phyloP scores from a whole-genome alignment of 2,329 filamentous ascomycete genomes.

The Cyphellophora europaea region DNA sequence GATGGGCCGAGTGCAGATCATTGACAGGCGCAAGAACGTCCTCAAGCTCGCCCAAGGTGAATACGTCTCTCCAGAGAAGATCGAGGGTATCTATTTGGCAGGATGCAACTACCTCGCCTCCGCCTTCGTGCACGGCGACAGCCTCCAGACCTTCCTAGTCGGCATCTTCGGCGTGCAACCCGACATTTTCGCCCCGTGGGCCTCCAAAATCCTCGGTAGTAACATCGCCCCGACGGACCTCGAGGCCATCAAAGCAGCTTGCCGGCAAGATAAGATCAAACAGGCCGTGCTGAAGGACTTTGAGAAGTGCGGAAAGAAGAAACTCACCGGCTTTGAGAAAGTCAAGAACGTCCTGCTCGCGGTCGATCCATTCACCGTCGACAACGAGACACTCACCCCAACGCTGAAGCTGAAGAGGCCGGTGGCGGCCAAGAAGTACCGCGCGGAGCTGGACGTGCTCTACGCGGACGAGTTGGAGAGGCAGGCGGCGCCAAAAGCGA shows the following conservation, averaged over 20 bases:
- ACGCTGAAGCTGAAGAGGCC: constrained; percentile 63
- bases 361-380: constrained; percentile 83
- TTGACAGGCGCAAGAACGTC: constrained; percentile 98
- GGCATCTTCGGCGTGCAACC: constrained; percentile 83
- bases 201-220: constrained; percentile 64
- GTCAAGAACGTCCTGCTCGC: constrained; percentile 66
- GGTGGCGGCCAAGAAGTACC: constrained; percentile 54
- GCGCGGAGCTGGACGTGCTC: constrained; percentile 48
- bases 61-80: constrained; percentile 93
- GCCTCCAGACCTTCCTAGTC: constrained; percentile 70
- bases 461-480: constrained; percentile 46
- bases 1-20: constrained; percentile 78
- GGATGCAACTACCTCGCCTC: constrained; percentile 68
- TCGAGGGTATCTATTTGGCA: constrained; percentile 88
- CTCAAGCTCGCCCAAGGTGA: constrained; percentile 96
- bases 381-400: constrained; percentile 66
- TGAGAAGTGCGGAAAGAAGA: constrained; percentile 68
- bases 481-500: constrained; percentile 15
- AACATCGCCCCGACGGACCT: constrained; percentile 56
- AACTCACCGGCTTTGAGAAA: constrained; percentile 86
- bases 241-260: constrained; percentile 57
- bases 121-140: constrained; percentile 86
- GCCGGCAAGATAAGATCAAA: constrained; percentile 60
- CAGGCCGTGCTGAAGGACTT: constrained; percentile 70
- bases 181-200: constrained; percentile 70